A percentile compares a stretch with the other conserved stretches of the same genome.
These are phyloP conservation scores for Blastobotrys indianensis DNA, from an alignment of 1,139 yeast species.

Conservation along the genomic window DNA sequence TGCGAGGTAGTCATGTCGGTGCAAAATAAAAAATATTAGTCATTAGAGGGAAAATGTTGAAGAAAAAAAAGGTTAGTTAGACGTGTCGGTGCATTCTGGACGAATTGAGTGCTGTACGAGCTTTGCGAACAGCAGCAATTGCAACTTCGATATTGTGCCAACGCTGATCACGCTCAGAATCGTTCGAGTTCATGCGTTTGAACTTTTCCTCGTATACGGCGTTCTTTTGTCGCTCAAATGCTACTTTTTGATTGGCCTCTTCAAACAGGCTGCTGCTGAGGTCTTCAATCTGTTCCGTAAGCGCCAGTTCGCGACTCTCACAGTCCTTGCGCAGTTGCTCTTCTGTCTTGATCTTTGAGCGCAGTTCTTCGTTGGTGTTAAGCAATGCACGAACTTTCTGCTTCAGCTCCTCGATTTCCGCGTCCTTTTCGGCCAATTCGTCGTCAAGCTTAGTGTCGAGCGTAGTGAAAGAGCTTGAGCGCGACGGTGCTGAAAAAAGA, in stretches of 20 bases:
- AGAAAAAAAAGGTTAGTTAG: slow-evolving; percentile 1
- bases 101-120: slow-evolving; percentile 20
- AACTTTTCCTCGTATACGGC: slow-evolving; percentile 9
- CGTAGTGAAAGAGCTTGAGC: slow-evolving; percentile 6
- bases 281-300: slow-evolving; percentile 71
- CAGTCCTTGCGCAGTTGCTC: slow-evolving; percentile 43
- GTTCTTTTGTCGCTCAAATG: slow-evolving; percentile 6
- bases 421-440: slow-evolving; percentile 7
- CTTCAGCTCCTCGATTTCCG: slow-evolving; percentile 13
- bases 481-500: slow-evolving; percentile 5
- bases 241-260: slow-evolving; percentile 76
- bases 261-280: slow-evolving; percentile 67
- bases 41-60: neutral
- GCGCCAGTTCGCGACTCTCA: slow-evolving; percentile 51
- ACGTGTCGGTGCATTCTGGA: slow-evolving; percentile 9
- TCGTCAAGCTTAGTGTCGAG: neutral
- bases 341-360: slow-evolving; percentile 33
- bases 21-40: neutral
- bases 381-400: slow-evolving; percentile 17
- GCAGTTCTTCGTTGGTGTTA: slow-evolving; percentile 21
- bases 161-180: slow-evolving; percentile 36
- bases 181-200: slow-evolving; percentile 12
- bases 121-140: slow-evolving; percentile 27
- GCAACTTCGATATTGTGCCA: slow-evolving; percentile 30
- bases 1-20: neutral